Evolutionary conservation across 257 asterid genomes (phyloP).

Genomic region (Solanum medicagineum): DNA sequence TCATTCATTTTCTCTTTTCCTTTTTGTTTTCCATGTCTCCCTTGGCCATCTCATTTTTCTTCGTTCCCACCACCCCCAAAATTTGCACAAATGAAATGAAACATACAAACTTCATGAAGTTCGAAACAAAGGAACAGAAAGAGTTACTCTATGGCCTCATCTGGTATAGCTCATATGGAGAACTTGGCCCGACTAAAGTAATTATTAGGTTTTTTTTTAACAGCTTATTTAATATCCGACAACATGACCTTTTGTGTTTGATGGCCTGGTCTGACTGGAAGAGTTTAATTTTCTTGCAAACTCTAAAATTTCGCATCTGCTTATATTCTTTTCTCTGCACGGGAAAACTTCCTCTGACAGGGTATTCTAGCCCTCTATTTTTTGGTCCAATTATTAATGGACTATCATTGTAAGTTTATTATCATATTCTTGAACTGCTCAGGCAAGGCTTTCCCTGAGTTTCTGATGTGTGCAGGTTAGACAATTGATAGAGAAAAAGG

Average conservation of each 20-base stretch:
- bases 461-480: conserved; percentile 35
- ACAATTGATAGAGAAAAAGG: conserved; percentile 64
- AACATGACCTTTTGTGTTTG: background rate
- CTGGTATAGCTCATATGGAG: background rate
- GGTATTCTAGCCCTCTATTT: background rate
- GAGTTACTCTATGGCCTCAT: background rate
- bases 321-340: background rate
- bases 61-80: background rate
- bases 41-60: background rate
- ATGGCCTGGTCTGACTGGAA: background rate
- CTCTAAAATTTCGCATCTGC: background rate
- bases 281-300: background rate
- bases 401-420: background rate
- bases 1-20: background rate
- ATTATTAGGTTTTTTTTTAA: background rate
- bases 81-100: background rate
- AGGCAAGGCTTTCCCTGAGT: background rate
- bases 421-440: background rate
- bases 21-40: background rate
- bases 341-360: background rate
- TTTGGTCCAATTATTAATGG: background rate
- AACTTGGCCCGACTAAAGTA: background rate
- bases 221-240: background rate
- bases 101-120: background rate
- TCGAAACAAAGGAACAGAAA: background rate